Evolutionary conservation across 768 basidiomycete genomes (phyloP).

Genomic region (Peribolospora kevripleyi): DNA sequence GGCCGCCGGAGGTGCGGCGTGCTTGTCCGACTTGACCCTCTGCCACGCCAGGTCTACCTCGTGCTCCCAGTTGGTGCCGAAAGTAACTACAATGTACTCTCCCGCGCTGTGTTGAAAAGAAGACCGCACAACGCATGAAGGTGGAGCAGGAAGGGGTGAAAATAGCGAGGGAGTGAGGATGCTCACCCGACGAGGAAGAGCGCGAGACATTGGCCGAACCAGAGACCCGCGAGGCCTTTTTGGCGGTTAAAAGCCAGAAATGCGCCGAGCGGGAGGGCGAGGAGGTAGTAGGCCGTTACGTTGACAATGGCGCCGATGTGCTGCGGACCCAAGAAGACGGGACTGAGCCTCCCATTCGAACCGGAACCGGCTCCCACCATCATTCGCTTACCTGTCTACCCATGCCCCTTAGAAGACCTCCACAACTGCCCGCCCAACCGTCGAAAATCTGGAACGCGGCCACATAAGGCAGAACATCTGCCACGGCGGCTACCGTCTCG

Average conservation of each 20-base stretch:
- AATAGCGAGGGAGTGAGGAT: too few relatives aligned
- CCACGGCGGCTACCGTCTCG: conserved; percentile 29
- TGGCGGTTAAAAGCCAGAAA: conserved; percentile 27
- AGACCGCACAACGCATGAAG: too few relatives aligned
- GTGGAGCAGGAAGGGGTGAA: too few relatives aligned
- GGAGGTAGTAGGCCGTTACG: conserved; percentile 35
- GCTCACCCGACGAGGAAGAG: conserved; percentile 37
- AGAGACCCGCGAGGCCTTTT: conserved; percentile 28
- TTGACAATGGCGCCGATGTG: conserved; percentile 53
- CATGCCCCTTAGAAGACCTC: conserved; percentile 20
- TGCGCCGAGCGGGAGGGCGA: conserved; percentile 32
- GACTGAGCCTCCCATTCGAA: neutral
- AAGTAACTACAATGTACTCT: too few relatives aligned
- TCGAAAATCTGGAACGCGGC: conserved; percentile 36
- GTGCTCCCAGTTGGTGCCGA: too few relatives aligned
- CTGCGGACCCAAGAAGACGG: conserved; percentile 25
- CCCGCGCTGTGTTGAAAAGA: too few relatives aligned
- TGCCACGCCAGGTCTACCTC: too few relatives aligned
- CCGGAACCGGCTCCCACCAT: neutral
- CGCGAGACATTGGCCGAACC: conserved; percentile 47
- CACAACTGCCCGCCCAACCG: conserved; percentile 30
- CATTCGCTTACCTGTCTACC: conserved; percentile 25
- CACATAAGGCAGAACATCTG: conserved; percentile 30
- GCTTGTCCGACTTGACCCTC: too few relatives aligned
- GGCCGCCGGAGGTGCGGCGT: too few relatives aligned